Percentiles rank a stretch among this genome's conserved stretches.
These are phyloP conservation scores for Starmera dryadoides DNA, from an alignment of 805 yeast genomes.

Conservation along the genomic window DNA sequence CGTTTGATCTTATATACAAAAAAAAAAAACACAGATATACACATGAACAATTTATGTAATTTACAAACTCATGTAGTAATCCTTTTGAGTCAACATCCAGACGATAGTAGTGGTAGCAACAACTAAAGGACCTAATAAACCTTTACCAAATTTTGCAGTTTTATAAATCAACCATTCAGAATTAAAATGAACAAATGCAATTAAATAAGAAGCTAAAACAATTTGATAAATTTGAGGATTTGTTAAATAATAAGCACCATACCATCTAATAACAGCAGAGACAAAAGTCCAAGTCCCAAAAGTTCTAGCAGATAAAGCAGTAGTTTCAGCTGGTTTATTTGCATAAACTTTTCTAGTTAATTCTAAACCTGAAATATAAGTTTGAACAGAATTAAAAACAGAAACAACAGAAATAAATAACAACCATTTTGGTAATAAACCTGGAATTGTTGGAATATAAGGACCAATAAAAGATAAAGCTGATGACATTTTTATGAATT, in stretches of 20 bases:
- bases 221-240: conserved; percentile 70
- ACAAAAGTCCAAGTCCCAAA: conserved; percentile 97
- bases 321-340: conserved; percentile 51
- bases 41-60: no score
- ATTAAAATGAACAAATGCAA: conserved; percentile 81
- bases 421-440: conserved; percentile 70
- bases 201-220: conserved; percentile 69
- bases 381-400: conserved; percentile 81
- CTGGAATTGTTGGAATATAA: conserved; percentile 36
- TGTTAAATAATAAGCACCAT: conserved; percentile 73
- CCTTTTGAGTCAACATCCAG: conserved; percentile 78
- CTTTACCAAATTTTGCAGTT: conserved; percentile 81
- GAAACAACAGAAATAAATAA: conserved; percentile 84
- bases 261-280: conserved; percentile 75
- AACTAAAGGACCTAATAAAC: conserved; percentile 81
- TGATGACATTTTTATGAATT: conserved; percentile 19
- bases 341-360: conserved; percentile 80
- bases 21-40: no score
- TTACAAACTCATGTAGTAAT: conserved; percentile 36
- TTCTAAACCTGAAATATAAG: conserved; percentile 66
- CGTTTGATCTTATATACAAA: no score
- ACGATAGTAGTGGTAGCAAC: conserved; percentile 65
- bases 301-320: conserved; percentile 80
- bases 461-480: conserved; percentile 27
- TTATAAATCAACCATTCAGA: conserved; percentile 74